Conservation (phyloP, 192 early-diverging fungal species). For the Coemansia sp. region DNA sequence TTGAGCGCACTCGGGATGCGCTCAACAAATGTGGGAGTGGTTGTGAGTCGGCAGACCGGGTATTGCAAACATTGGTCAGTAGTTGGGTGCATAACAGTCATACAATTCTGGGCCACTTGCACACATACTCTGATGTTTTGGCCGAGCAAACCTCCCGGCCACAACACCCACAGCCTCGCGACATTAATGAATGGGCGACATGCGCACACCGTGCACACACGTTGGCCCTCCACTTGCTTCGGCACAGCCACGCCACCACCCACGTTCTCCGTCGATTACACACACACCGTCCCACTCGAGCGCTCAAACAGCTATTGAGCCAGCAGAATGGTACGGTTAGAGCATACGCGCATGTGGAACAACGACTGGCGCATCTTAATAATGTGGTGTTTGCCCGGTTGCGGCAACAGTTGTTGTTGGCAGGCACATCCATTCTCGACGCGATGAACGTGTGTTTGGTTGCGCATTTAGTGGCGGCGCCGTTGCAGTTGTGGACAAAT, state of each 20-base stretch:
- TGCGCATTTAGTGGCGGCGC: slow-evolving; percentile 5
- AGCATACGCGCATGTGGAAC: slow-evolving; percentile 3
- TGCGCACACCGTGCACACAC: not conserved
- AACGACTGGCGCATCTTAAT: not conserved
- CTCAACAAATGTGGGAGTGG: not conserved
- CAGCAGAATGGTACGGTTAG: not conserved
- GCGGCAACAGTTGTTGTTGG: not conserved
- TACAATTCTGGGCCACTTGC: not conserved
- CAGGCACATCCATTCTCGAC: not conserved
- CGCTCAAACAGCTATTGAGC: not conserved
- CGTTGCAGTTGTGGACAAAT: slow-evolving; percentile 23
- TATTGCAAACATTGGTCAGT: not conserved
- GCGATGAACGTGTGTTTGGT: slow-evolving; percentile 6
- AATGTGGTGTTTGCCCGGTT: slow-evolving; percentile 5
- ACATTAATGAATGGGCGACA: not conserved
- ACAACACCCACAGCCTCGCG: not conserved
- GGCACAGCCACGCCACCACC: not conserved
- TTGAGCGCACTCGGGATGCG: not conserved
- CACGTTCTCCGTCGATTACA: not conserved
- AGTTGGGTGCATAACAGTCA: not conserved
- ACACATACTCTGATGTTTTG: not conserved
- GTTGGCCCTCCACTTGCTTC: not conserved
- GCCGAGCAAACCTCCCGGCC: not conserved
- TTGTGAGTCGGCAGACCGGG: not conserved
- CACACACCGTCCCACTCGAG: not conserved